phyloP scores from a whole-genome alignment of 2,329 filamentous ascomycete species.

The Botryotinia globosa region DNA sequence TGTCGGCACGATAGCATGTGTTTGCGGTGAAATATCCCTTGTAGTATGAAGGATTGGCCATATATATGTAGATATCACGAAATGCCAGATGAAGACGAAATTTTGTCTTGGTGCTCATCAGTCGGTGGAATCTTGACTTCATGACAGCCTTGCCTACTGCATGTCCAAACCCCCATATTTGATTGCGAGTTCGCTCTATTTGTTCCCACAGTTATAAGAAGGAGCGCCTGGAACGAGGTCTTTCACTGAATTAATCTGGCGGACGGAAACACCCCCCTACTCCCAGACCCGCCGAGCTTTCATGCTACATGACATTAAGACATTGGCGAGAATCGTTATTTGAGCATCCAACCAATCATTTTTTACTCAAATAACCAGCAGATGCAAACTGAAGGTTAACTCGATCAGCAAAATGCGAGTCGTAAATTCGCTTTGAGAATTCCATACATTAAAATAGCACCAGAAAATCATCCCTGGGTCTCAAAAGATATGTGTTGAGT shows the following conservation, averaged over 20 bases:
- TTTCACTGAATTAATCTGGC: accelerated
- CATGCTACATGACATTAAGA: background rate
- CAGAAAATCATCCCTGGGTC: accelerated
- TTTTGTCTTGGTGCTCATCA: background rate
- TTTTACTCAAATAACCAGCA: too few relatives aligned
- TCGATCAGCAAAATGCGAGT: background rate
- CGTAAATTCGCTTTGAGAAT: accelerated
- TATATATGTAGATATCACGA: background rate
- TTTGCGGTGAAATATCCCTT: background rate
- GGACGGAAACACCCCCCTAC: background rate
- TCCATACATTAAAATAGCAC: background rate
- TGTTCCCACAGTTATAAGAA: background rate
- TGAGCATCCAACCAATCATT: too few relatives aligned
- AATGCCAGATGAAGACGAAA: background rate
- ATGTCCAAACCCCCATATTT: background rate
- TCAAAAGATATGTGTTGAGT: background rate
- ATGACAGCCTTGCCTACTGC: background rate
- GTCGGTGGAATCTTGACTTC: background rate
- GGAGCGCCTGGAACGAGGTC: background rate
- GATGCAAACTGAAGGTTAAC: background rate
- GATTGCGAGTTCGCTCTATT: background rate
- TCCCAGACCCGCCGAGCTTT: background rate
- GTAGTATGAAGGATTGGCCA: background rate
- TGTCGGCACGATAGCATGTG: accelerated
- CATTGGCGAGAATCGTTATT: background rate